Conservation (phyloP, 306 rosid genomes). For the Coriaria nepalensis region DNA sequence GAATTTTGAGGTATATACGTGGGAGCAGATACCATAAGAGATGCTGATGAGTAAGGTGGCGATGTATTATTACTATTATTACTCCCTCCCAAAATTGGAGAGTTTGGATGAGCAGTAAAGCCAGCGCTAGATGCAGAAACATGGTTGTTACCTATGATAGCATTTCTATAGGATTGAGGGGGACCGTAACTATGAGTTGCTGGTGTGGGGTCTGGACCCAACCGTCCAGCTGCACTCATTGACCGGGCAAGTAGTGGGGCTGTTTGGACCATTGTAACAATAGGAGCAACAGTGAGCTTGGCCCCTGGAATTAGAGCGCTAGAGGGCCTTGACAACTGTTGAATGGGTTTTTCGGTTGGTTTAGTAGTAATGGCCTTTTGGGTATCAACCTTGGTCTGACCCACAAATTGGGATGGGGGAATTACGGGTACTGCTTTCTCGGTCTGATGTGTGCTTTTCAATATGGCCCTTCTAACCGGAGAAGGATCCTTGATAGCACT, state of each 20-base stretch:
- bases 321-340: constrained; percentile 67
- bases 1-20: constrained; percentile 46
- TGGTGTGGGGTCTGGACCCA: constrained; percentile 78
- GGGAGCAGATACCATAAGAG: constrained; percentile 24
- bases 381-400: constrained; percentile 40
- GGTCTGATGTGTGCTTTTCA: constrained; percentile 29
- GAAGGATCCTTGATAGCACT: constrained; percentile 26
- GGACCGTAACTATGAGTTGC: constrained; percentile 62
- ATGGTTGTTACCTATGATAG: constrained; percentile 60
- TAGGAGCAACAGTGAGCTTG: constrained; percentile 53
- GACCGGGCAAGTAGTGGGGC: constrained; percentile 67
- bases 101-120: constrained; percentile 29
- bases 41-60: constrained; percentile 36
- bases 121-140: constrained; percentile 38
- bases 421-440: constrained; percentile 32
- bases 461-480: constrained; percentile 33
- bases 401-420: constrained; percentile 24
- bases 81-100: constrained; percentile 33
- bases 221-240: constrained; percentile 71
- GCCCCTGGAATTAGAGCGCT: constrained; percentile 70
- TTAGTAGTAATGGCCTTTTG: constrained; percentile 38
- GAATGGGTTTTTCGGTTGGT: constrained; percentile 37
- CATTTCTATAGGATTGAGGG: constrained; percentile 91
- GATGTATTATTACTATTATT: constrained; percentile 19
- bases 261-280: constrained; percentile 61